Evolutionary conservation across 495 filamentous ascomycete genomes (phyloP).

Genomic region (Penicillium coffeae): DNA sequence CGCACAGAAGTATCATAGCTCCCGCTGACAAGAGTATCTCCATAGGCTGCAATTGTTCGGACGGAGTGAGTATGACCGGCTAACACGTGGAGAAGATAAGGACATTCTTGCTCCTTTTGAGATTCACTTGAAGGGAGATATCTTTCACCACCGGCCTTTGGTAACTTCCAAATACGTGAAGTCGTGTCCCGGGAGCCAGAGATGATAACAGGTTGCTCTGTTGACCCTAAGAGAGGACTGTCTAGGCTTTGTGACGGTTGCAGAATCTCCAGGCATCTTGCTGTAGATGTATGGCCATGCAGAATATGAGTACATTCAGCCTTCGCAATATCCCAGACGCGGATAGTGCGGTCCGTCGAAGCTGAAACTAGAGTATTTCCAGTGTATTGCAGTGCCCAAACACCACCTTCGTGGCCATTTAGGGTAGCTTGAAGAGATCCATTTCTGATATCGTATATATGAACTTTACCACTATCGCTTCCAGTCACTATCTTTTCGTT

Average conservation of each 20-base stretch:
- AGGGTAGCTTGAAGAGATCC: conserved; percentile 77
- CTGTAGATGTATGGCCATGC: conserved; percentile 95
- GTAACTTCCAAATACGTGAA: conserved; percentile 91
- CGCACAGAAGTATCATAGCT: conserved; percentile 96
- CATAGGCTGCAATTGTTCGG: conserved; percentile 94
- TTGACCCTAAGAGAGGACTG: conserved; percentile 80
- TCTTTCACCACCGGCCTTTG: conserved; percentile 66
- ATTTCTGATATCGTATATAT: conserved; percentile 97
- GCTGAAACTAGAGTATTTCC: conserved; percentile 94
- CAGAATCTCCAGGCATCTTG: conserved; percentile 91
- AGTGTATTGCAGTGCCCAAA: conserved; percentile 96
- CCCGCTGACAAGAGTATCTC: conserved; percentile 92
- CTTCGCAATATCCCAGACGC: conserved; percentile 94
- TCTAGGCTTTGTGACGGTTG: conserved; percentile 72
- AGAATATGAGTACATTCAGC: conserved; percentile 91
- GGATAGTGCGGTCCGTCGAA: conserved; percentile 90
- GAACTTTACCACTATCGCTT: conserved; percentile 95
- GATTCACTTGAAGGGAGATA: conserved; percentile 75
- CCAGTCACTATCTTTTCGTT: conserved; percentile 97
- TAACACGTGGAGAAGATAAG: conserved; percentile 87
- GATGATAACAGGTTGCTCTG: conserved; percentile 89
- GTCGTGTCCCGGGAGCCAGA: conserved; percentile 95
- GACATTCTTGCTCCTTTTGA: conserved; percentile 78
- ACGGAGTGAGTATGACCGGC: conserved; percentile 92
- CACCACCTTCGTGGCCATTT: conserved; percentile 91